Evolutionary conservation across 805 yeast species (phyloP).

Genomic region (Starmerella davenportii): DNA sequence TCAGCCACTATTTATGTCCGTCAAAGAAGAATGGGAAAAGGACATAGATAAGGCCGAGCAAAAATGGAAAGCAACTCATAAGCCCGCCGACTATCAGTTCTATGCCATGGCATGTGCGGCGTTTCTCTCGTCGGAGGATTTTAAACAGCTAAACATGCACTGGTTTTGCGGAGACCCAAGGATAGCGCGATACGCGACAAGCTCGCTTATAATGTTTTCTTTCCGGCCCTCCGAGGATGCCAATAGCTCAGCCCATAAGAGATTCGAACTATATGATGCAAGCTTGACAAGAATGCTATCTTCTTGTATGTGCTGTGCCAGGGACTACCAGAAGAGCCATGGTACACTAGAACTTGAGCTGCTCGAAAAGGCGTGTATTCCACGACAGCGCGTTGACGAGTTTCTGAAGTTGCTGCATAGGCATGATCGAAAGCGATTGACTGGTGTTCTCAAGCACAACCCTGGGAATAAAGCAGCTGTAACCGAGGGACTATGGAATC

Average conservation of each 20-base stretch:
- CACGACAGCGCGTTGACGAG: neutral
- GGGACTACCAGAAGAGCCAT: slow-evolving; percentile 7
- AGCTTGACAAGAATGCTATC: slow-evolving; percentile 2
- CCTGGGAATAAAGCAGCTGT: slow-evolving; percentile 1
- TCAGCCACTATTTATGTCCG: too few species aligned
- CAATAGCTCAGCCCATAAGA: slow-evolving; percentile 1
- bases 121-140: slow-evolving; percentile 4
- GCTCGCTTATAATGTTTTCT: slow-evolving; percentile 12
- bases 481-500: slow-evolving; percentile 11
- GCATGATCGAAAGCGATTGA: neutral
- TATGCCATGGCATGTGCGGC: slow-evolving; percentile 10
- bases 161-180: slow-evolving; percentile 12
- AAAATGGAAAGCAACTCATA: slow-evolving; percentile 4
- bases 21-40: neutral
- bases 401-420: slow-evolving; percentile 4
- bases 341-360: slow-evolving; percentile 1
- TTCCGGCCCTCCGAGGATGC: slow-evolving; percentile 4
- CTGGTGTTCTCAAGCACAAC: neutral
- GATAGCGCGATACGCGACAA: slow-evolving; percentile 3
- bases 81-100: slow-evolving; percentile 2
- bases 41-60: slow-evolving; percentile 1
- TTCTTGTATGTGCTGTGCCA: slow-evolving; percentile 9
- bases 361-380: neutral
- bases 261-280: neutral
- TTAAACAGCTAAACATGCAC: slow-evolving; percentile 2